Evolutionary conservation across 202 grass and related monocot genomes (phyloP), one percentile per base, ranked within the genome.

Genomic region (Tripidium arundinaceum): DNA sequence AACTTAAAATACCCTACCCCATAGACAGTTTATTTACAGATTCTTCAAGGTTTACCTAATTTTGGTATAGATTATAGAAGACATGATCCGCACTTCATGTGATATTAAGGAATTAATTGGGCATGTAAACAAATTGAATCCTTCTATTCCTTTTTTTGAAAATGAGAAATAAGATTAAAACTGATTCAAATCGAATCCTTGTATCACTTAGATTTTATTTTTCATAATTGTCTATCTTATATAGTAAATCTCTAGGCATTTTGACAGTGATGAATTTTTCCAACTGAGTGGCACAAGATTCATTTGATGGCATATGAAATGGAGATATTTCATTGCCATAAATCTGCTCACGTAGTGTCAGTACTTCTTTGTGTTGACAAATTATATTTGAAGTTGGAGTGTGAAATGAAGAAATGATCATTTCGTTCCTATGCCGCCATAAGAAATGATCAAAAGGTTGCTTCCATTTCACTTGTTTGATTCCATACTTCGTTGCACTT

Each of bases 361-460:
- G 70, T 73, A 55, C 64, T 25, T 77, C 31, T 60, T 24, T 75
- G 57, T 19, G 33, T 76, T 66, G 46, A 38, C n/a, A 58, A 65
- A 76, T 57, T 39, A 70, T 36, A 34, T 80, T 76, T 63, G 43
- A 75, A 70, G 26, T 75, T 69, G 4, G 49, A 26, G 50, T 76
- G 26, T 76, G 52, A 83, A 83, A 83, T 69, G 81, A 84, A 79
- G 80, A 79, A 65, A 46, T 21, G 11, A 0, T 24, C 21, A 64
- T 58, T 84, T 84, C 55, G 38, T 77, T 84, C 61, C 52, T 61
- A 6, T 36, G 4, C 50, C 3, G 40, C 42, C 78, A 77, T 62
- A 81, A 60, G 78, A 80, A 74, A 82, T 89, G 33, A 82, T 82
- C 50, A 86, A 42, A 82, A 82, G 66, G 27, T 82, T 73, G 49